phyloP scores from a whole-genome alignment of 192 early-diverging fungal genomes.

The Gryganskiella cystojenkinii region DNA sequence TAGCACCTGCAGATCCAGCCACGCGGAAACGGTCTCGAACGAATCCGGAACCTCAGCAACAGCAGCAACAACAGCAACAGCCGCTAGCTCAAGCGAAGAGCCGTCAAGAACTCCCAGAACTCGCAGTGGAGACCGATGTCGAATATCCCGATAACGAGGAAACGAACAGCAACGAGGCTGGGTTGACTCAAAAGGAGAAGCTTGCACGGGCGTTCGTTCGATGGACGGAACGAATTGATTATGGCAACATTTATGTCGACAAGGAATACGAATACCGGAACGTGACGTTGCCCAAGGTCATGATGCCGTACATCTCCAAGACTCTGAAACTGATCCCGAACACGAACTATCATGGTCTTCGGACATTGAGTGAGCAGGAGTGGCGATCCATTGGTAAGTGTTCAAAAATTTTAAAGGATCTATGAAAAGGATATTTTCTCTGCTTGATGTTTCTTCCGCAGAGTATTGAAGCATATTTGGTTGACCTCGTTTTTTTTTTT shows the following conservation, averaged over 20 bases:
- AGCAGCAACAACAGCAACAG: not conserved
- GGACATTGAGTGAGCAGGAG: constrained; percentile 10
- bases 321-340: not conserved
- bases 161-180: no score
- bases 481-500: no score
- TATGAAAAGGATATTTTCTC: no score
- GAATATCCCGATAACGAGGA: no score
- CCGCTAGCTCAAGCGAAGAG: not conserved
- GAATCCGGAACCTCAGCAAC: not conserved
- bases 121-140: no score
- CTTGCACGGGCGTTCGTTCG: not conserved
- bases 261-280: constrained; percentile 37
- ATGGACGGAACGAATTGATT: constrained; percentile 6
- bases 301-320: constrained; percentile 3
- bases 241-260: constrained; percentile 24
- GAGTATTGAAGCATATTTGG: no score
- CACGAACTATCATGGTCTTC: not conserved
- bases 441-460: no score
- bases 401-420: no score
- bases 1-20: not conserved
- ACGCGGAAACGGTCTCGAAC: not conserved
- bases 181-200: not conserved
- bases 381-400: constrained; percentile 24
- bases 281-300: constrained; percentile 26
- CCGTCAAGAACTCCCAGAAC: not conserved